Conservation (phyloP, 345 rosid species). For the Gossypium australe region DNA sequence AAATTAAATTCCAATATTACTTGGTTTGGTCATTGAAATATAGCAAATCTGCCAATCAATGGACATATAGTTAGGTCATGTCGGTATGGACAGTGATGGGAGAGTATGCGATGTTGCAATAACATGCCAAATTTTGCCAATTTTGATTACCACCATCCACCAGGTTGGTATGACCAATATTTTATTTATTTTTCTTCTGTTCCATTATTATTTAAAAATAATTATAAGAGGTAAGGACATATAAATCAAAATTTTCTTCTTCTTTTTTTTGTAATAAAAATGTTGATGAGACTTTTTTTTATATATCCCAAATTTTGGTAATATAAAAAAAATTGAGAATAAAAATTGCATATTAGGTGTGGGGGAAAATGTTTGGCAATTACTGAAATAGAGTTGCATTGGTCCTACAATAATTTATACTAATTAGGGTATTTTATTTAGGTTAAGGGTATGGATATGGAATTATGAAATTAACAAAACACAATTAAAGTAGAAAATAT, state of each 20-base stretch:
- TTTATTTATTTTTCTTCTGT: too few species aligned
- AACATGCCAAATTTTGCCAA: conserved; percentile 10
- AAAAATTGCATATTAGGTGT: background rate
- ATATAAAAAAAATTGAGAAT: background rate
- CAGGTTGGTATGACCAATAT: background rate
- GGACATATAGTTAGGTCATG: conserved; percentile 18
- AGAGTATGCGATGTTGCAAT: conserved; percentile 1
- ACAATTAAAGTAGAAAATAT: background rate
- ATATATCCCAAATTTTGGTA: background rate
- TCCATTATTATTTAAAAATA: too few species aligned
- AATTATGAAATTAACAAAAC: background rate
- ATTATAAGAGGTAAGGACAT: too few species aligned
- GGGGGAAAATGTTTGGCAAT: background rate
- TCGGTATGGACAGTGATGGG: conserved; percentile 20
- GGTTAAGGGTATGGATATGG: background rate
- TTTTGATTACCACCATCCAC: conserved; percentile 9
- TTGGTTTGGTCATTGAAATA: background rate
- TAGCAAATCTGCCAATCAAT: background rate
- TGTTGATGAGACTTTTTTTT: too few species aligned
- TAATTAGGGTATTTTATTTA: background rate
- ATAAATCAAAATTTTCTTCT: too few species aligned
- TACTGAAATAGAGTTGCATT: background rate
- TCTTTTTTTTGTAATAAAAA: too few species aligned
- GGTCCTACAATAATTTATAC: background rate
- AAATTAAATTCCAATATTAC: background rate